Evolutionary conservation across 2,329 filamentous ascomycete species (phyloP).

Genomic region (Endoconidiophora polonica): DNA sequence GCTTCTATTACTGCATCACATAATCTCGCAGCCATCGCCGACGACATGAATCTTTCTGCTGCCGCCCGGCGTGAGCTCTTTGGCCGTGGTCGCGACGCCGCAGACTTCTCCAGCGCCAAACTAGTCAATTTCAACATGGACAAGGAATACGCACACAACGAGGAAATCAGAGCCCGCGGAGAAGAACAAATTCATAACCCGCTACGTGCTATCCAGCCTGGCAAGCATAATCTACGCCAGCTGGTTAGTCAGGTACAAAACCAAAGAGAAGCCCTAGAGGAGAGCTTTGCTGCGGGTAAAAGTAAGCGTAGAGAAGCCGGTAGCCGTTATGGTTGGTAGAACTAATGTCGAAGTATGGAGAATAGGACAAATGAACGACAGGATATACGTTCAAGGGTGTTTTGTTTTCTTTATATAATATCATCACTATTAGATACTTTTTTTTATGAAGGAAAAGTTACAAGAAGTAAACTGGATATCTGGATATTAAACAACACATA

Average conservation of each 20-base stretch:
- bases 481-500: constrained; percentile 10
- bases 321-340: constrained; percentile 63
- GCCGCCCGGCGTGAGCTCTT: constrained; percentile 71
- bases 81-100: constrained; percentile 42
- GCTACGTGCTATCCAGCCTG: constrained; percentile 64
- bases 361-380: too few relatives aligned
- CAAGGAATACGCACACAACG: constrained; percentile 71
- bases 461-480: constrained; percentile 4
- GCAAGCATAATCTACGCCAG: constrained; percentile 75
- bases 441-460: background rate
- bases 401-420: too few relatives aligned
- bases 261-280: constrained; percentile 76
- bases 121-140: constrained; percentile 83
- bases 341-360: background rate
- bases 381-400: too few relatives aligned
- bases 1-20: constrained; percentile 15
- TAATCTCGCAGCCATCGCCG: constrained; percentile 36
- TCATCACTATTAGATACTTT: too few relatives aligned
- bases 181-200: constrained; percentile 59
- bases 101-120: constrained; percentile 34
- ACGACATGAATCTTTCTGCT: constrained; percentile 62
- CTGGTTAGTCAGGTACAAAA: constrained; percentile 67
- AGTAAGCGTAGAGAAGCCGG: constrained; percentile 69
- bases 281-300: constrained; percentile 72
- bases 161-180: constrained; percentile 52